Base-by-base conservation (phyloP, 169 alveolate species). In the Blepharisma undulans region DNA sequence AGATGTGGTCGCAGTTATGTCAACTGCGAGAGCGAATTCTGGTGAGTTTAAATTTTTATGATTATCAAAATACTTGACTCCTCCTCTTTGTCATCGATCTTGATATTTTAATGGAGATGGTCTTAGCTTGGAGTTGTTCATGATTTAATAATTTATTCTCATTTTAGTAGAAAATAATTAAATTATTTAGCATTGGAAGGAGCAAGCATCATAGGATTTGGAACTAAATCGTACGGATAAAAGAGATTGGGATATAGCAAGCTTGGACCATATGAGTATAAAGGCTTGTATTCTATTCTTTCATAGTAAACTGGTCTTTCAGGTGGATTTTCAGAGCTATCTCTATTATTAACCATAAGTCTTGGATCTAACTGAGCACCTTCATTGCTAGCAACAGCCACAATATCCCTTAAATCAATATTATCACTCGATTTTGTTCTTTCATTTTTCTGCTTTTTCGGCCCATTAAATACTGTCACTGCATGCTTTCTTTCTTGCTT, bases 311-410 rank as follows among this genome's bases (percentile, higher is more conserved):
- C 78, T n/a, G 78, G 74, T 30, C 77, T 33, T 21, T 22, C 29
- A 29, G 29, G 48, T 2, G 48, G 29, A 25, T 0, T 74, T 29
- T 74, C 80, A 10, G 71, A 25, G 14, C 7, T 25, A 21, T 78
- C 86, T 4, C 34, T 34, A 4, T 32, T 32, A 29, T n/a, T 32
- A 21, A 25, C 34, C 25, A 32, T 21, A 4, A 78, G 29, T 6
- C 86, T 78, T 32, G 86, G 34, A 21, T 82, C 89, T 5, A 59
- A 16, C 16, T 30, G 29, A 0, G 89, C 33, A 4, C 89, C 89
- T 82, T 82, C 71, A 7, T 82, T 60, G 48, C 89, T 82, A 10
- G 89, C 89, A 0, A 82, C 89, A 22, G 89, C 76, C 76, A 82
- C 60, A 32, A 82, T 22, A n/a, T 82, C 77, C 29, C 78, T 82